These are phyloP conservation scores for Avena atlantica DNA, from an alignment of 176 grass and related monocot species.

Conservation along the genomic window DNA sequence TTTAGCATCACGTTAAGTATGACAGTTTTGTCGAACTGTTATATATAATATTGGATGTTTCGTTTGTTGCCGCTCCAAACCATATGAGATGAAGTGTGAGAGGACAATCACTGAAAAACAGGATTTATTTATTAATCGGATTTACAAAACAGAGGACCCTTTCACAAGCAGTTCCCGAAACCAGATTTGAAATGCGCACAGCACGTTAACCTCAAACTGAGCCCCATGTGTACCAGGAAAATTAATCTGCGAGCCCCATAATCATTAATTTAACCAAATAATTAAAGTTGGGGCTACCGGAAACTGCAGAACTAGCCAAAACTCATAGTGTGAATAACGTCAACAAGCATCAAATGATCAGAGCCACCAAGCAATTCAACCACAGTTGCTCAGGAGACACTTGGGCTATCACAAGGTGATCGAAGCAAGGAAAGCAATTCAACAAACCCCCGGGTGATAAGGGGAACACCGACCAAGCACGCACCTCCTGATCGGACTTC, in stretches of 20 bases:
- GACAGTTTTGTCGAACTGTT: not conserved
- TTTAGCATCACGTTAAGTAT: not conserved
- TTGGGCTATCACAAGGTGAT: constrained; percentile 6
- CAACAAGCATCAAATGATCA: not conserved
- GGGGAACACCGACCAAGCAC: not conserved
- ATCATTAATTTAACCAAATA: not conserved
- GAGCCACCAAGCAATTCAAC: not conserved
- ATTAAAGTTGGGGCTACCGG: not conserved
- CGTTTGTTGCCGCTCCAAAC: not conserved
- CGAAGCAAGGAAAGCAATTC: constrained; percentile 8
- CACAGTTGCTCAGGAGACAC: not conserved
- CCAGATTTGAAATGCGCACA: not conserved
- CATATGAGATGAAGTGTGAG: not conserved
- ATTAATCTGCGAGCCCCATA: not conserved
- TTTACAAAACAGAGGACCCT: not conserved
- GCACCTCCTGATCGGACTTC: constrained; percentile 92
- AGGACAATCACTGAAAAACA: not conserved
- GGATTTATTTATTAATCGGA: not conserved
- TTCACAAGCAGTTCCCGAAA: not conserved
- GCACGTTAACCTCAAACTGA: constrained; percentile 2
- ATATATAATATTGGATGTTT: not conserved
- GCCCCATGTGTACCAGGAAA: not conserved
- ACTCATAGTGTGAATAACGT: not conserved
- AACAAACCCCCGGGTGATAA: not conserved
- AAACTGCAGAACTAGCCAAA: not conserved